Base-by-base conservation (phyloP, 805 yeast species). In the Scheffersomyces stipitis region DNA sequence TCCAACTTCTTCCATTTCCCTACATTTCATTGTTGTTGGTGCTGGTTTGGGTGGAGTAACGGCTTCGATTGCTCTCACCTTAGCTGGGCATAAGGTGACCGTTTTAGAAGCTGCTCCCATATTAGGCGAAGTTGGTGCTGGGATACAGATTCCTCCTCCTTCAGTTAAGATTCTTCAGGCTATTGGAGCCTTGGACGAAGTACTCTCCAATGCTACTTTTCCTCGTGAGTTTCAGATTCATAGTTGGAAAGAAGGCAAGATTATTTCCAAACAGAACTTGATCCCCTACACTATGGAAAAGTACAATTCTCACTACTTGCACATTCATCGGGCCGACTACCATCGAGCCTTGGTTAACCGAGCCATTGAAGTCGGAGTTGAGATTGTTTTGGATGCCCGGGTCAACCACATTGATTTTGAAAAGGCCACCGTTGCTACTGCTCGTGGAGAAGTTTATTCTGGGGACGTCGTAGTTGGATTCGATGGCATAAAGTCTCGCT, bases 61-160 rank as follows among this genome's bases (percentile, higher is more conserved):
- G 13, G 60, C 63, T 5, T 56, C 56, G 18, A 49, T 57, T 23
- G 60, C 52, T 6, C 40, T 57, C 32, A 38, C 37, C 9, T 22
- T 38, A 18, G 36, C 46, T 12, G 64, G 61, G n/a, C 62, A 57
- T 35, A 31, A 37, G 5, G 64, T 58, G 15, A 41, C 38, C 3
- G 36, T 58, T 14, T 42, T 58, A 15, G 64, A 58, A 37, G 44
- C 52, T 18, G 58, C 63, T 13, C 40, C 46, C 8, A 45, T 37
- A 17, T 41, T 56, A 15, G 57, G 58, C 5, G 64, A 58, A 39
- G 62, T 59, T 27, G 64, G 64, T n/a, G 64, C 64, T 13, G 64
- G 64, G 18, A 58, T 58, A 31, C 64, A 57, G 41, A 45, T 58
- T 18, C 62, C 62, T 13, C 64, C 64, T 4, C 54, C 55, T 16